These are phyloP conservation scores for Xylaria flabelliformis DNA, from an alignment of 495 filamentous ascomycete species.

Conservation along the genomic window DNA sequence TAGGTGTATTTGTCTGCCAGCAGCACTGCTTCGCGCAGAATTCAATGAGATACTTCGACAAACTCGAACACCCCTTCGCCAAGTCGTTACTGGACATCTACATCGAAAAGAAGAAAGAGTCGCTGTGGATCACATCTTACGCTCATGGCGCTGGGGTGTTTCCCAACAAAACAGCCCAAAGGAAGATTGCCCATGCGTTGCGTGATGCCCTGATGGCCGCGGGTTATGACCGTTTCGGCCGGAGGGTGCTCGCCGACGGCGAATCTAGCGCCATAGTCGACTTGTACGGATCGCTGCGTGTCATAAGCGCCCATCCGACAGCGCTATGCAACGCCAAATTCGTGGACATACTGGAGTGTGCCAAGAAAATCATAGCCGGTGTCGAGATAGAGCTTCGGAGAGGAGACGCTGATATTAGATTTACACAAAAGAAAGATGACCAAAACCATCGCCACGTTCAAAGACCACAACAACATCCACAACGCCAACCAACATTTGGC, in stretches of 20 bases:
- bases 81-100: constrained; percentile 39
- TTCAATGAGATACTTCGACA: constrained; percentile 42
- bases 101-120: constrained; percentile 37
- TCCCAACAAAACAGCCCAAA: constrained; percentile 59
- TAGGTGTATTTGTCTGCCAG: constrained; percentile 22
- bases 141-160: constrained; percentile 49
- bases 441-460: background rate
- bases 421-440: background rate
- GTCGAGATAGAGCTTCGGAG: constrained; percentile 18
- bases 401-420: background rate
- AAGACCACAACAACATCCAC: background rate
- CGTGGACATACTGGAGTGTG: constrained; percentile 29
- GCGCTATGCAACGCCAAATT: constrained; percentile 34
- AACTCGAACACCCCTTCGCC: constrained; percentile 42
- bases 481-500: background rate
- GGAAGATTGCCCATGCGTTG: constrained; percentile 61
- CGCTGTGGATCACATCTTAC: constrained; percentile 57
- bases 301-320: constrained; percentile 24
- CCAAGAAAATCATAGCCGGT: constrained; percentile 27
- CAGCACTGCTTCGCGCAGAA: constrained; percentile 32
- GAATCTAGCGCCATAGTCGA: constrained; percentile 26
- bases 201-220: constrained; percentile 58
- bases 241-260: constrained; percentile 28
- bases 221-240: constrained; percentile 64
- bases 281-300: constrained; percentile 40